Conservation (phyloP, 345 rosid species). For the Hibiscus trionum region DNA sequence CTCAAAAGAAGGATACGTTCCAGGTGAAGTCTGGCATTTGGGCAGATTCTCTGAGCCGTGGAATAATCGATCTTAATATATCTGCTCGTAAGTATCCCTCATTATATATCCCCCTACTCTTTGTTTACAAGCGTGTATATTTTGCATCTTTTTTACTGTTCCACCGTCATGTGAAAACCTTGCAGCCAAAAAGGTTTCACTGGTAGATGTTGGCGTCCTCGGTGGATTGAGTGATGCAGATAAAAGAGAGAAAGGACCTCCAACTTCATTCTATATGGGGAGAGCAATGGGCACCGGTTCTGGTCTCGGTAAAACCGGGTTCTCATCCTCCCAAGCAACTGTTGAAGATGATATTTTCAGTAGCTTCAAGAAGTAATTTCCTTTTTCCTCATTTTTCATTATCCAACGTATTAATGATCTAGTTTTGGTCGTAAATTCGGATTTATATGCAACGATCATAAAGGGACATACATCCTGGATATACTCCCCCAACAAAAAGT, state of each 20-base stretch:
- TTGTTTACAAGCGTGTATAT: not conserved
- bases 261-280: constrained; percentile 64
- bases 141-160: not conserved
- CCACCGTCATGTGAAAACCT: not conserved
- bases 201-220: constrained; percentile 75
- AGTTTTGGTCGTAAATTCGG: constrained; percentile 4
- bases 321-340: constrained; percentile 33
- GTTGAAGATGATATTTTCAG: constrained; percentile 61
- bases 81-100: constrained; percentile 71
- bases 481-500: too few species aligned
- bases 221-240: constrained; percentile 57
- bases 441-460: not conserved
- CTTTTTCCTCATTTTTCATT: not conserved
- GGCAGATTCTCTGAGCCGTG: constrained; percentile 96
- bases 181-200: constrained; percentile 91
- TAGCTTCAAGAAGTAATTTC: constrained; percentile 48
- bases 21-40: constrained; percentile 93
- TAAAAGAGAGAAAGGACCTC: constrained; percentile 57
- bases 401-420: not conserved
- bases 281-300: constrained; percentile 86
- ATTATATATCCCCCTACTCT: not conserved
- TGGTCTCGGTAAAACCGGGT: constrained; percentile 61
- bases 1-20: constrained; percentile 55
- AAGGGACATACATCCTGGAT: not conserved
- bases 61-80: constrained; percentile 93